These are phyloP conservation scores for Boletus tomentosulus DNA, from an alignment of 768 basidiomycete genomes.

Conservation along the genomic window DNA sequence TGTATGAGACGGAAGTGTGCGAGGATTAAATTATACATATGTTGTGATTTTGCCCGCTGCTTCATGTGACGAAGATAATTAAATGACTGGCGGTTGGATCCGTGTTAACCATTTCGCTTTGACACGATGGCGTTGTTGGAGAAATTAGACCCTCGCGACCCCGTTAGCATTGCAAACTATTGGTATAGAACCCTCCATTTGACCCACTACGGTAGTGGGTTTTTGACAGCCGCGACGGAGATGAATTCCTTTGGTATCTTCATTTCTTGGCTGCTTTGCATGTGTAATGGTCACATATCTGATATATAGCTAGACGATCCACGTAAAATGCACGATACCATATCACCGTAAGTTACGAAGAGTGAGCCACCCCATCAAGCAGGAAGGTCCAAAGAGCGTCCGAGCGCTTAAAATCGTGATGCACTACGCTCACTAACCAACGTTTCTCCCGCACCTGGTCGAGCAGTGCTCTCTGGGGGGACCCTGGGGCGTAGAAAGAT, in stretches of 20 bases:
- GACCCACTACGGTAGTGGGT: no score
- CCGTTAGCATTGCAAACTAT: no score
- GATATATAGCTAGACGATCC: background rate
- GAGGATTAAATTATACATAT: constrained; percentile 14
- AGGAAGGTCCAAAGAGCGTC: constrained; percentile 85
- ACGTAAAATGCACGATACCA: no score
- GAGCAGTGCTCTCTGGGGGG: constrained; percentile 68
- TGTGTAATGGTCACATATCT: background rate
- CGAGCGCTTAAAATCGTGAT: constrained; percentile 85
- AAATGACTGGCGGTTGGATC: background rate
- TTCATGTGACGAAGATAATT: background rate
- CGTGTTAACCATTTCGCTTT: background rate
- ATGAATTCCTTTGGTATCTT: no score
- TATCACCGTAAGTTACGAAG: background rate
- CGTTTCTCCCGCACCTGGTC: constrained; percentile 64
- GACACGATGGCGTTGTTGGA: background rate
- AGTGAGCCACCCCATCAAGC: constrained; percentile 32
- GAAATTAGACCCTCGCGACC: background rate
- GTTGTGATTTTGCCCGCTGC: background rate
- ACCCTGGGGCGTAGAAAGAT: constrained; percentile 73
- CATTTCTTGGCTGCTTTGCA: background rate
- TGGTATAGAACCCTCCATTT: no score
- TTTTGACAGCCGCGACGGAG: no score
- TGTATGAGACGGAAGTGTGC: background rate
- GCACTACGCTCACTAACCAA: constrained; percentile 90